Percentiles rank a stretch among this genome's conserved stretches.
These are phyloP conservation scores for Exserohilum turcica DNA, from an alignment of 2,329 filamentous ascomycete species.

Conservation along the genomic window DNA sequence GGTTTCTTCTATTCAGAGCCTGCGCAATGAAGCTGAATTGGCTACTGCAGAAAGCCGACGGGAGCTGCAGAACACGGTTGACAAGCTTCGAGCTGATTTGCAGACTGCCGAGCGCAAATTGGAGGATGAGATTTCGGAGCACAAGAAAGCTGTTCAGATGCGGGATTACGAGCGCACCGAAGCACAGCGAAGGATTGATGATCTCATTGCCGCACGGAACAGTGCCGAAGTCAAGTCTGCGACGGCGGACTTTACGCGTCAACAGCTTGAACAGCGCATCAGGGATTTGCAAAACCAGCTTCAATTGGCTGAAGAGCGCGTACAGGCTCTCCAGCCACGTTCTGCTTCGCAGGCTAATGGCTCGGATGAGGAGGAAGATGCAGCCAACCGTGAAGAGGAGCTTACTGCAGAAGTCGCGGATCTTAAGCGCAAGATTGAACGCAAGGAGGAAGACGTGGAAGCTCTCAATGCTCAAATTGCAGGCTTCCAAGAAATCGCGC, in stretches of 20 bases:
- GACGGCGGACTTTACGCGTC: slow-evolving; percentile 81
- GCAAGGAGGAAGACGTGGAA: slow-evolving; percentile 79
- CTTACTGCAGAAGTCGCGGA: slow-evolving; percentile 83
- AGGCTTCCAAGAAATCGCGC: slow-evolving; percentile 86
- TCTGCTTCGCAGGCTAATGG: slow-evolving; percentile 51
- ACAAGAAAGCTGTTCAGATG: slow-evolving; percentile 78
- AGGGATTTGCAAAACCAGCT: slow-evolving; percentile 89
- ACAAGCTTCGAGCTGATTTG: slow-evolving; percentile 79
- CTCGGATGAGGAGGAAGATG: slow-evolving; percentile 56
- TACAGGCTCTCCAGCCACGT: slow-evolving; percentile 79
- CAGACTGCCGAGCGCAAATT: slow-evolving; percentile 80
- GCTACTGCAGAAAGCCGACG: slow-evolving; percentile 80
- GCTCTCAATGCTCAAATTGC: slow-evolving; percentile 80
- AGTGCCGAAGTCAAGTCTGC: slow-evolving; percentile 86
- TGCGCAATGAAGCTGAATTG: slow-evolving; percentile 90
- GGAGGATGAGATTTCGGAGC: slow-evolving; percentile 79
- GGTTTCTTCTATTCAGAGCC: slow-evolving; percentile 80
- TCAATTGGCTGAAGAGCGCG: slow-evolving; percentile 84
- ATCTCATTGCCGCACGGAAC: slow-evolving; percentile 79
- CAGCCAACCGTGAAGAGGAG: slow-evolving; percentile 74
- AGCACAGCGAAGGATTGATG: slow-evolving; percentile 88
- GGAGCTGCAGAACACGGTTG: slow-evolving; percentile 76
- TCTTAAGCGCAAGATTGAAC: slow-evolving; percentile 83
- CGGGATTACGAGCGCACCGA: slow-evolving; percentile 92
- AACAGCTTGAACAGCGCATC: slow-evolving; percentile 86